Base-by-base conservation (phyloP, 2,329 filamentous ascomycete genomes). In the Trichoderma pleuroti region DNA sequence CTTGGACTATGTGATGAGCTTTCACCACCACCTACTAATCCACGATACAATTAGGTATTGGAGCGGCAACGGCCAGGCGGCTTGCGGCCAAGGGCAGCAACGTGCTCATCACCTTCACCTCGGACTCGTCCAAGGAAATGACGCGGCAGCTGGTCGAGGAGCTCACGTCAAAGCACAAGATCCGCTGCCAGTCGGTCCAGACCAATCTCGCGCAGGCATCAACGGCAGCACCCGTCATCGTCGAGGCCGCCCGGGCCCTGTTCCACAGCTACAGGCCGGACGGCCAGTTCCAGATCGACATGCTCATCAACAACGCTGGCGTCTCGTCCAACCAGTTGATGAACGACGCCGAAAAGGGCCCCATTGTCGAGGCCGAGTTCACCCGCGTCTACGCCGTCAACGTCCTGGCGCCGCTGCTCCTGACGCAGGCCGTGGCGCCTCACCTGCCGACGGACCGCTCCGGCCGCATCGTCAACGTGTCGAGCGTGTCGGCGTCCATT, bases 251-350 rank as follows among this genome's bases (percentile, higher is more conserved):
- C 42, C 71, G 65, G 16, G 39, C 54, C 18, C 74, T 80, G 63
- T 79, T 76, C 72, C 56, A 70, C 10, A 75, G 74, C 12, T 78
- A 76, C 73, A 66, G 62, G 28, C 24, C 69, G 0, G 42, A 69
- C 12, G 72, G 70, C 14, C 67, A 74, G 8, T 78, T 81, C 71
- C 76, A 77, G 76, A 86, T 97, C 76, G 93, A 97, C 81, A 93
- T 97, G 72, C 84, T 97, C 67, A 84, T 97, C 84, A 97, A 97
- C 86, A 97, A 97, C 80, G 93, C 94, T 34, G 94, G 93, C 68
- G 83, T 90, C 8, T 84, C 88, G 36, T 82, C 87, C 49, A 95
- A 96, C 81, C 87, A 90, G 75, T 79, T 83, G 30, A 82, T 92
- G 28, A 86, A 88, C 64, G 87, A 92, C 32, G 71, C 78, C 8